These are phyloP conservation scores for Helminthosporium solani DNA, from an alignment of 2,329 filamentous ascomycete genomes.

Conservation along the genomic window DNA sequence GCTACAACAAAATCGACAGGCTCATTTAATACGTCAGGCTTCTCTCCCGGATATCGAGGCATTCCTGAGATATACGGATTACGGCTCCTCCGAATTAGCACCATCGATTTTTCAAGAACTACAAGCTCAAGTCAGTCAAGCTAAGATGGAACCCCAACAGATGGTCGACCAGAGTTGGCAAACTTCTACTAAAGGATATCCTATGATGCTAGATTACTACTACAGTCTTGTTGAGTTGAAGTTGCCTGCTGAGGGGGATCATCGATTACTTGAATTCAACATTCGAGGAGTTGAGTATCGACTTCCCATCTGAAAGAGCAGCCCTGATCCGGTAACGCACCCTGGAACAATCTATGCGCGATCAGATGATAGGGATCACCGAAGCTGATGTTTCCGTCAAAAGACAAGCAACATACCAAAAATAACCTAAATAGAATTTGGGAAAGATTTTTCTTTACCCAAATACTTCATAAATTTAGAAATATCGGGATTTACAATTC, in stretches of 20 bases:
- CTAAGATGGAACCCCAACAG: background rate
- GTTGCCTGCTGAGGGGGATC: background rate
- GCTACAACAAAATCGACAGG: background rate
- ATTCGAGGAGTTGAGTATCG: background rate
- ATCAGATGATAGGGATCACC: too few species aligned
- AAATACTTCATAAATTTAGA: too few species aligned
- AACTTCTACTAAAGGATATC: background rate
- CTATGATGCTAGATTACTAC: background rate
- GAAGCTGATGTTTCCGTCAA: too few species aligned
- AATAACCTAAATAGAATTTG: too few species aligned
- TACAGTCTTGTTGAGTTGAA: background rate
- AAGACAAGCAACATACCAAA: too few species aligned
- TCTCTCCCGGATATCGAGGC: background rate
- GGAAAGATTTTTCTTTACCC: too few species aligned
- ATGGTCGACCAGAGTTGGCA: background rate
- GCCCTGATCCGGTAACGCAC: too few species aligned
- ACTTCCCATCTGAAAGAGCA: background rate
- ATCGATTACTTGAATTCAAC: background rate
- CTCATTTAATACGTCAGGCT: background rate
- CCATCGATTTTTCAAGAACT: background rate
- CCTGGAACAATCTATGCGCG: too few species aligned
- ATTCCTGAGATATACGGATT: background rate
- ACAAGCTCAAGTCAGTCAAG: background rate
- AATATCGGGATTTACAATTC: too few species aligned
- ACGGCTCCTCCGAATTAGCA: background rate